Evolutionary conservation across 495 filamentous ascomycete species (phyloP), one percentile per base, ranked within the genome.

Genomic region (Tuber umbilicatum): DNA sequence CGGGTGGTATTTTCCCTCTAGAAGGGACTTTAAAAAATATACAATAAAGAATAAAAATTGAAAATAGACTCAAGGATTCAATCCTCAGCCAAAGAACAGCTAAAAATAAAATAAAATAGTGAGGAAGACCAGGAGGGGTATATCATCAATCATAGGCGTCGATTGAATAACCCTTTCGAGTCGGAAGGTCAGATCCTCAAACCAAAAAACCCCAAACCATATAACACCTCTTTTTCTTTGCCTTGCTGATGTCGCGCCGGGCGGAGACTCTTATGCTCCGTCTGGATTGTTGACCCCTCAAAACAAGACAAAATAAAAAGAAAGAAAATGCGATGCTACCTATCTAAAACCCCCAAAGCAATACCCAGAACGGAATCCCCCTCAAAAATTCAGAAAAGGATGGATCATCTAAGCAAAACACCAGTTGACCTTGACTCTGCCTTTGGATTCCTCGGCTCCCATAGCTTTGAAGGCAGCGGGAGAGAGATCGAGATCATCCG

Each of bases 21-120:
- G 21, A 37, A 40, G 42, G 38, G 55, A 27, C 60, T 70, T 69
- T 2, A 69, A 72, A 69, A 78, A 76, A 64, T 39, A 37, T 70
- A 42, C 41, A 78, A 45, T 47, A 38, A 74, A 41, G n/a, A 55
- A 40, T 76, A 40, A 68, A 77, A 16, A 71, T 17, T 10, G 42
- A 69, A 70, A 41, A 78, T 43, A 74, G 77, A 78, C 72, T 72
- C 47, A 78, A 77, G 71, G 71, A 78, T 74, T 23, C 68, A 74
- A 78, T 64, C 55, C 55, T 64, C 19, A 27, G 14, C 16, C 55
- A 64, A 31, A 2, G 21, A 70, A 67, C 31, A 47, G 23, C 23
- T 72, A 23, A 67, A 50, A 67, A 74, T 37, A 64, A 45, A 72
- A 70, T 74, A 77, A 67, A 38, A 73, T 72, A 35, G 7, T 38